Percentiles rank a stretch among this genome's conserved stretches.
phyloP scores from a whole-genome alignment of 306 rosid genomes.

The Luffa acutangula region DNA sequence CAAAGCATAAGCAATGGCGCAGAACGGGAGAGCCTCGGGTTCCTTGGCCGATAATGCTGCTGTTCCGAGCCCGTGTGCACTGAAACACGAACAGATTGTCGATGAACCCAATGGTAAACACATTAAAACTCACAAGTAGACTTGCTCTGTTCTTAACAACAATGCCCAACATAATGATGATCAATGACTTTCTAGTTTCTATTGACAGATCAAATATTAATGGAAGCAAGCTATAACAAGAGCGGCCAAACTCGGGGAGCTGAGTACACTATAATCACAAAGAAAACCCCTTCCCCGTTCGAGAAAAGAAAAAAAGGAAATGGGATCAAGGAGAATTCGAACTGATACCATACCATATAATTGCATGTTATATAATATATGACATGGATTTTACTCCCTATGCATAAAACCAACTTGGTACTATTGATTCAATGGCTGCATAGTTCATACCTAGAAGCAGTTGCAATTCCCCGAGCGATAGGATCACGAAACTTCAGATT shows the following conservation, averaged over 20 bases:
- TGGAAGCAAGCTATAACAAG: neutral
- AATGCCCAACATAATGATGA: neutral
- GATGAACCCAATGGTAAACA: neutral
- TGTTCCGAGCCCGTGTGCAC: slow-evolving; percentile 96
- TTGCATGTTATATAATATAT: neutral
- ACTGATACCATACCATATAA: neutral
- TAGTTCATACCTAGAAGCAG: slow-evolving; percentile 75
- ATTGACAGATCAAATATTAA: neutral
- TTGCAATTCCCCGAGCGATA: slow-evolving; percentile 92
- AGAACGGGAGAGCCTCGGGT: slow-evolving; percentile 97
- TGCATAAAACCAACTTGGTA: neutral
- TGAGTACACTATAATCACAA: neutral
- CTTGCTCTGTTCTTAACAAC: neutral
- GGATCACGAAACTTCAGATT: slow-evolving; percentile 71
- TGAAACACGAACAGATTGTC: slow-evolving; percentile 12
- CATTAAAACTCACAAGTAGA: neutral
- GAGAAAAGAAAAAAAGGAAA: neutral
- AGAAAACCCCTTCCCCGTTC: neutral
- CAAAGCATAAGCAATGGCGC: slow-evolving; percentile 86
- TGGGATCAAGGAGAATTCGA: neutral
- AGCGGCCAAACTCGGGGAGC: neutral
- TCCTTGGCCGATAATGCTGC: slow-evolving; percentile 95
- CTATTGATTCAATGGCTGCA: neutral
- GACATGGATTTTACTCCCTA: neutral
- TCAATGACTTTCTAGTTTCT: neutral